Evolutionary conservation across 345 rosid genomes (phyloP).

Genomic region (Citrus cavaleriei): DNA sequence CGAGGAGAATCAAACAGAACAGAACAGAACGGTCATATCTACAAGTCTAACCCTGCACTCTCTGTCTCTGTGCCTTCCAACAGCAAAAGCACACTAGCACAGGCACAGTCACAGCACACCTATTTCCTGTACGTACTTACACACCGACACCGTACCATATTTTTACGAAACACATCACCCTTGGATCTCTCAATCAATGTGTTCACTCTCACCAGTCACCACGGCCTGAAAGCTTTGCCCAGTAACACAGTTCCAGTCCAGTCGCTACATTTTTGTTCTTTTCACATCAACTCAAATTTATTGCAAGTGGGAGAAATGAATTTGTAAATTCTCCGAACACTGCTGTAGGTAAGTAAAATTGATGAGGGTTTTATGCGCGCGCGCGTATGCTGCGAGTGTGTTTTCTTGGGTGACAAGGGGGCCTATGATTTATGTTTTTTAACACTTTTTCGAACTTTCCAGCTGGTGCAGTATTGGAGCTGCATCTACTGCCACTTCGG

Average conservation of each 20-base stretch:
- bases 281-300: too few species aligned
- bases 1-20: slow-evolving; percentile 3
- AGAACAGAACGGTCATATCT: neutral
- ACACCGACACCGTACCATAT: slow-evolving; percentile 3
- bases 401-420: neutral
- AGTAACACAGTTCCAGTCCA: neutral
- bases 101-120: too few species aligned
- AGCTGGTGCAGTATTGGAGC: neutral
- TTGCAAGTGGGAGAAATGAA: too few species aligned
- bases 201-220: neutral
- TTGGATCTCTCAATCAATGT: neutral
- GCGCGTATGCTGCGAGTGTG: neutral
- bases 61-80: neutral
- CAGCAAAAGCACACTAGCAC: neutral
- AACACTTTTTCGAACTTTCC: neutral
- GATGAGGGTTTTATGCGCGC: neutral
- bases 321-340: too few species aligned
- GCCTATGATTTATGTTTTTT: neutral
- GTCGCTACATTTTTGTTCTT: too few species aligned
- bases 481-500: neutral
- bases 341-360: neutral
- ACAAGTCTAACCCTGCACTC: neutral
- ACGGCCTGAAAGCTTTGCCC: too few species aligned
- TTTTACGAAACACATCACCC: neutral
- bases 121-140: neutral